Evolutionary conservation across 1,284 basidiomycete genomes (phyloP), one percentile per base, ranked within the genome.

Genomic region (Inonotus hispidus): DNA sequence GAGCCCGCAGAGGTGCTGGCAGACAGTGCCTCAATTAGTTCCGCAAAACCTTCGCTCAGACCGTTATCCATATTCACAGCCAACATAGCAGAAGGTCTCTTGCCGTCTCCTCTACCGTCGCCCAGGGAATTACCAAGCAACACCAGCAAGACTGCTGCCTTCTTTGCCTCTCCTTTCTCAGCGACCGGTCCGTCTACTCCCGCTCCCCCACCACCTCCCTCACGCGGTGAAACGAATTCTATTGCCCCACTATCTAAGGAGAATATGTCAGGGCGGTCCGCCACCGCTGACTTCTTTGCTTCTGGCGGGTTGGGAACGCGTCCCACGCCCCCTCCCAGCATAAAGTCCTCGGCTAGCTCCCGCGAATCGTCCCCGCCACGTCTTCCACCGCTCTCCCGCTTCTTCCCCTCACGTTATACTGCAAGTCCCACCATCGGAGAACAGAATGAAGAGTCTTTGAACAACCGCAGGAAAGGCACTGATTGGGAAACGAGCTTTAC

Each of bases 141-240:
- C 32, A 49, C 50, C 21, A 62, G 61, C 61, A 69, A 69, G 59
- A 69, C 68, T 1, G 60, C 66, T 52, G 67, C 68, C 11, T 68
- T 68, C 62, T 69, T 68, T 56, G 60, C 75, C 21, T 77, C 76
- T 8, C 74, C 79, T 0, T 79, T 78, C 66, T 68, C 74, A 11
- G 67, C 72, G 2, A 60, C 68, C 4, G 68, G 70, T 0, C 69
- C 69, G 13, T 67, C 69, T 8, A 68, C 72, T 0, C 68, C 71
- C 1, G 64, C 68, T 1, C 70, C 65, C 14, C 67, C 68, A 25
- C 60, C 65, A 2, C 66, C 69, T 58, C 64, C 66, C 64, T 66
- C 39, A 59, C 53, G 64, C 63, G 45, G 53, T 62, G 29, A 62
- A 58, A 59, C 52, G 16, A 14, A 57, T 46, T 39, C 25, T 13